Evolutionary conservation across 2,329 filamentous ascomycete species (phyloP).

Genomic region (Fusarium clavum): DNA sequence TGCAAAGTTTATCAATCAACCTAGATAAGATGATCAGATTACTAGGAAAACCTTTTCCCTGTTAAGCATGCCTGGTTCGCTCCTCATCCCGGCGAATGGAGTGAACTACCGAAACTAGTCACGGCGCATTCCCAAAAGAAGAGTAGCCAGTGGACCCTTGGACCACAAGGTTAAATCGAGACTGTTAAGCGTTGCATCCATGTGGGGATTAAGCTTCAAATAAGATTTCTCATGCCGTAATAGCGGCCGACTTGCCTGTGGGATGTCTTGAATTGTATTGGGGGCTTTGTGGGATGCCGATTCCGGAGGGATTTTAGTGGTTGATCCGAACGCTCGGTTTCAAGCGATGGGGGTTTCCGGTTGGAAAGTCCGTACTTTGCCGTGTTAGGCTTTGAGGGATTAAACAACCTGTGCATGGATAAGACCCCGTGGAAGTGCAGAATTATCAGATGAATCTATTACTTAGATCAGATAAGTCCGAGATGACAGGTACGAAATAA

Average conservation of each 20-base stretch:
- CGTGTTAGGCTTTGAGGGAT: background rate
- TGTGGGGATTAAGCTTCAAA: background rate
- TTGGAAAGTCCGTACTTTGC: background rate
- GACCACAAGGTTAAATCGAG: background rate
- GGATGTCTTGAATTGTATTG: background rate
- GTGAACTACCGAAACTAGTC: conserved; percentile 1
- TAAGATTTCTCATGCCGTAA: background rate
- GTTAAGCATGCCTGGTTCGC: background rate
- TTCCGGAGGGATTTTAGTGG: background rate
- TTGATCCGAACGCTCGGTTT: background rate
- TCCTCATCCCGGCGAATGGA: background rate
- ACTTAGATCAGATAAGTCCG: background rate
- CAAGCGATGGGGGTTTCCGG: background rate
- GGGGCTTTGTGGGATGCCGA: background rate
- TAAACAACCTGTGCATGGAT: background rate
- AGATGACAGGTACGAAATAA: background rate
- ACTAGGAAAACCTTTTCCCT: background rate
- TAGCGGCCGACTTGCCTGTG: background rate
- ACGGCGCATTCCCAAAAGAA: background rate
- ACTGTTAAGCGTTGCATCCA: background rate
- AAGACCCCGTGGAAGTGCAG: no score
- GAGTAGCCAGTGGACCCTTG: background rate
- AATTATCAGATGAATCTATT: background rate
- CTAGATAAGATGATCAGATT: conserved; percentile 27
- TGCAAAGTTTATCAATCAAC: conserved; percentile 3